These are phyloP conservation scores for Mycena capillaripes DNA, from an alignment of 768 basidiomycete genomes.

Conservation along the genomic window DNA sequence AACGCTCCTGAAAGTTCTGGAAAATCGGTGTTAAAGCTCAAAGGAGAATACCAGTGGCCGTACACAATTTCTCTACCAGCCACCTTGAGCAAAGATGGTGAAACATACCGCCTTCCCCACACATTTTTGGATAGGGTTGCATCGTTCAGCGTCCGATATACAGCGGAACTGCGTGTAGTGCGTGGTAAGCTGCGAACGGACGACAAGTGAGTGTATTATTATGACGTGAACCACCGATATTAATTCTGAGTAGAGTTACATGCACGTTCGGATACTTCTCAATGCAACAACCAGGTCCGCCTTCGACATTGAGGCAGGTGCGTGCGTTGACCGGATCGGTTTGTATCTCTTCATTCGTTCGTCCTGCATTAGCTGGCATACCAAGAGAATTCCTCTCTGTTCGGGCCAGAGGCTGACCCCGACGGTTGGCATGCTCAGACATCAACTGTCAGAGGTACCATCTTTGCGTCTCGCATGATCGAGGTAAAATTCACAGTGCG, in stretches of 20 bases:
- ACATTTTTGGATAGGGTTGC: conserved; percentile 28
- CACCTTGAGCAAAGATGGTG: conserved; percentile 10
- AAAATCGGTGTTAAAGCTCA: conserved; percentile 20
- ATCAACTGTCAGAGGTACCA: conserved; percentile 18
- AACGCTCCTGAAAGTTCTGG: conserved; percentile 15
- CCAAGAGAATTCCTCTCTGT: conserved; percentile 32
- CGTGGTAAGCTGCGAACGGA: conserved; percentile 34
- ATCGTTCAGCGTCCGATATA: conserved; percentile 26
- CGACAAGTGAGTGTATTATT: conserved; percentile 26
- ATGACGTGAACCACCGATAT: neutral
- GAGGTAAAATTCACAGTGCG: conserved; percentile 28
- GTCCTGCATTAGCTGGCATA: conserved; percentile 27
- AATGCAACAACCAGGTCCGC: conserved; percentile 29
- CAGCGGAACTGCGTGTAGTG: conserved; percentile 27
- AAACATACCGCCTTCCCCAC: conserved; percentile 28
- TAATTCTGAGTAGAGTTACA: neutral
- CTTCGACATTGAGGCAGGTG: conserved; percentile 28
- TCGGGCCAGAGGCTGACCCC: conserved; percentile 32
- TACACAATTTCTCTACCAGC: conserved; percentile 20
- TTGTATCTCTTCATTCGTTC: neutral
- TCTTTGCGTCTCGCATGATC: conserved; percentile 32
- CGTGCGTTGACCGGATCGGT: neutral
- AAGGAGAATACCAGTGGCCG: conserved; percentile 33
- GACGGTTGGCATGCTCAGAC: conserved; percentile 28
- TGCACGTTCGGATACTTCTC: conserved; percentile 33